Percentiles rank a stretch among this genome's conserved stretches.
phyloP scores from a whole-genome alignment of 805 yeast species.

The Cephaloascus fragrans region DNA sequence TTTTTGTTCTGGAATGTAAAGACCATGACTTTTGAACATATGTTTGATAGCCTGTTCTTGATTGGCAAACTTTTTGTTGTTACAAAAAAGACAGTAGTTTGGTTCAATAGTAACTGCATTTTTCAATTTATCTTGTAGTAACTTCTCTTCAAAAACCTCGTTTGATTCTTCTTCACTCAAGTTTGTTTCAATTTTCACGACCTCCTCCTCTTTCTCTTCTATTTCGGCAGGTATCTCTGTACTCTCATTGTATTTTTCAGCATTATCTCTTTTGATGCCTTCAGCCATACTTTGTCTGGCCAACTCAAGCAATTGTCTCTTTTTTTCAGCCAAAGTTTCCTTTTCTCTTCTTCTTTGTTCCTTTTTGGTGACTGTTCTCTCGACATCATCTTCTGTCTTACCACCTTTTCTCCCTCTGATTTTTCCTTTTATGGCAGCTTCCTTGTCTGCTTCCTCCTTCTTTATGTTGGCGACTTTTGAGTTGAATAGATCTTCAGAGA shows the following conservation, averaged over 20 bases:
- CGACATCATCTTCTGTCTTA: slow-evolving; percentile 8
- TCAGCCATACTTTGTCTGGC: slow-evolving; percentile 32
- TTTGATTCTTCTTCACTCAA: slow-evolving; percentile 4
- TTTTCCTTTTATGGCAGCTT: neutral
- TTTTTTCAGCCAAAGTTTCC: slow-evolving; percentile 39
- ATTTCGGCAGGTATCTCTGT: slow-evolving; percentile 3
- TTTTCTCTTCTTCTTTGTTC: slow-evolving; percentile 40
- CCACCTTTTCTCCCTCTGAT: slow-evolving; percentile 9
- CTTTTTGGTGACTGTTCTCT: slow-evolving; percentile 30
- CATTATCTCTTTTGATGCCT: slow-evolving; percentile 15
- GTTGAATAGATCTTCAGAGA: slow-evolving; percentile 30
- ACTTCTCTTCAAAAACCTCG: slow-evolving; percentile 15
- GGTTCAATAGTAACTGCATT: slow-evolving; percentile 38
- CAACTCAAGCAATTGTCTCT: slow-evolving; percentile 33
- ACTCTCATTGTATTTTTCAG: slow-evolving; percentile 12
- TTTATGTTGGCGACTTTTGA: slow-evolving; percentile 12
- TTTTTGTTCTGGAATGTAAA: slow-evolving; percentile 76
- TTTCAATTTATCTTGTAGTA: slow-evolving; percentile 33
- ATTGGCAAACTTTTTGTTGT: slow-evolving; percentile 20
- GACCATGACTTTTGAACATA: slow-evolving; percentile 73
- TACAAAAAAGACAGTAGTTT: slow-evolving; percentile 42
- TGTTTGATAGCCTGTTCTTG: slow-evolving; percentile 47
- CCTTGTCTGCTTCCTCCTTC: neutral
- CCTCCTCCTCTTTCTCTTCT: slow-evolving; percentile 3
- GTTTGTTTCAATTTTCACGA: slow-evolving; percentile 9